These are phyloP conservation scores for Penicillium turbatum DNA, from an alignment of 495 filamentous ascomycete species.

Conservation along the genomic window DNA sequence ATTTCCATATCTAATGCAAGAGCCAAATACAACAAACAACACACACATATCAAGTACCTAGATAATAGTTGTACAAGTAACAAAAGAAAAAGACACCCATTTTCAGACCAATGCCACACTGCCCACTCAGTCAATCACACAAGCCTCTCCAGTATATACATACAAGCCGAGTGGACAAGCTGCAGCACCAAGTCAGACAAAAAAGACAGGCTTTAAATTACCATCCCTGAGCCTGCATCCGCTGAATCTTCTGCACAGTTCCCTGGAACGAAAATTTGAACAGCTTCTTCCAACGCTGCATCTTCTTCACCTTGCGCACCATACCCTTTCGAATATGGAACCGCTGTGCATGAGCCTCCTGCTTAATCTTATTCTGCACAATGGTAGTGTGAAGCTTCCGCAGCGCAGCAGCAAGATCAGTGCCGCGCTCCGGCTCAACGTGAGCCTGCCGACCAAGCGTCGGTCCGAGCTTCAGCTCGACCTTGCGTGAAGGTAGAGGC, in stretches of 20 bases:
- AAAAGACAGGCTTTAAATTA: conserved; percentile 14
- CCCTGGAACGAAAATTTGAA: conserved; percentile 42
- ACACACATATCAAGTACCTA: conserved; percentile 10
- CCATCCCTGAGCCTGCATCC: conserved; percentile 47
- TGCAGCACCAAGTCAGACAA: not conserved
- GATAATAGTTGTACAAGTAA: conserved; percentile 22
- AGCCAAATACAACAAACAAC: conserved; percentile 5
- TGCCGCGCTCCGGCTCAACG: conserved; percentile 35
- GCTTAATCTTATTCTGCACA: conserved; percentile 27
- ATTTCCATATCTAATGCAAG: conserved; percentile 26
- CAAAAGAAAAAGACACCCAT: conserved; percentile 7
- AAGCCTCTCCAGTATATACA: conserved; percentile 18
- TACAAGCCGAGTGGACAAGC: conserved; percentile 11
- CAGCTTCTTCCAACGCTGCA: conserved; percentile 39
- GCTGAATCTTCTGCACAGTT: conserved; percentile 41
- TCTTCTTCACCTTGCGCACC: conserved; percentile 33
- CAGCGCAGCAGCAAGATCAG: conserved; percentile 31
- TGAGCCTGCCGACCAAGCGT: conserved; percentile 38
- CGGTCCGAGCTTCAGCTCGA: conserved; percentile 40
- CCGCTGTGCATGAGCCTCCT: conserved; percentile 25
- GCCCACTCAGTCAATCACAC: not conserved
- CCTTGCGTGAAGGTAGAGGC: conserved; percentile 15
- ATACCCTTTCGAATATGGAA: conserved; percentile 39
- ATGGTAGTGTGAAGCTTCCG: conserved; percentile 23
- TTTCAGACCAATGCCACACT: conserved; percentile 1